A percentile compares a stretch with the other conserved stretches of the same genome.
These are phyloP conservation scores for Solanum peruvianum DNA, from an alignment of 257 asterid species.

Conservation along the genomic window DNA sequence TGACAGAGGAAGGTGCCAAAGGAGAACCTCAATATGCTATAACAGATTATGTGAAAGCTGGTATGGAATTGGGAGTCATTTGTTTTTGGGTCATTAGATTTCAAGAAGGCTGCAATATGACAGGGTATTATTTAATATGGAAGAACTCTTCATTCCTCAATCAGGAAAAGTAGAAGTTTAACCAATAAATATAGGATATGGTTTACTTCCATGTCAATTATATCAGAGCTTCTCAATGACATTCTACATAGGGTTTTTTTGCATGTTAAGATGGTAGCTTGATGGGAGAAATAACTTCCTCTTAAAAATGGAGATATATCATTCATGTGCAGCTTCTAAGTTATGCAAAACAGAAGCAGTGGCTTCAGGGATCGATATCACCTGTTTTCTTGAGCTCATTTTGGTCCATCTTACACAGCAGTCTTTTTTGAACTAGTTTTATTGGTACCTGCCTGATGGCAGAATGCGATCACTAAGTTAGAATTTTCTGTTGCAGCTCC, in stretches of 20 bases:
- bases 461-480: background rate
- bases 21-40: constrained; percentile 97
- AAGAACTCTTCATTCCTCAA: background rate
- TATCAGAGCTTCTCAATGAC: background rate
- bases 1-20: constrained; percentile 86
- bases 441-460: background rate
- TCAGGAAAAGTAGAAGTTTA: background rate
- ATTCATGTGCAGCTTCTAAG: background rate
- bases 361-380: background rate
- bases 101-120: background rate
- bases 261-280: background rate
- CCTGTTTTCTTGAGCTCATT: background rate
- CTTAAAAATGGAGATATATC: background rate
- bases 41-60: constrained; percentile 92
- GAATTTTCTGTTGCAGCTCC: constrained; percentile 47
- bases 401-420: background rate
- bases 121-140: background rate
- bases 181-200: background rate
- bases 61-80: constrained; percentile 12
- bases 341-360: background rate
- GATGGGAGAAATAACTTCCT: background rate
- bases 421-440: background rate
- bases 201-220: background rate
- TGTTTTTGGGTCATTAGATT: background rate
- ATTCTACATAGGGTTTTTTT: background rate